Evolutionary conservation across 2,329 filamentous ascomycete species (phyloP), one percentile per base, ranked within the genome.

Genomic region (Rhinocladiella similis): DNA sequence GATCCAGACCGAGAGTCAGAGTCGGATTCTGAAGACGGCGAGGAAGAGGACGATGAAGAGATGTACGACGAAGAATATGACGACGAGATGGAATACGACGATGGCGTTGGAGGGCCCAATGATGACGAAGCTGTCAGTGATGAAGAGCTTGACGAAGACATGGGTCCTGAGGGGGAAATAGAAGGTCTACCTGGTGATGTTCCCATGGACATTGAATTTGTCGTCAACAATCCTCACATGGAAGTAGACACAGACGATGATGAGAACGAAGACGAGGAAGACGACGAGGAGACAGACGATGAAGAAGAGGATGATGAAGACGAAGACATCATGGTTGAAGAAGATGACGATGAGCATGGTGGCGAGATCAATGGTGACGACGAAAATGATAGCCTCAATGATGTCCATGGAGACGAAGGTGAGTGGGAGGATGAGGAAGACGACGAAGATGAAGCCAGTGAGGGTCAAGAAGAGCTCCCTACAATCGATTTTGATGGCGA

Each of bases 41-140:
- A 81, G 14, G 87, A 87, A 57, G 91, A 91, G 46, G 89, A 92
- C 54, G 90, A 93, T 65, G 63, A 64, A 33, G 91, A 94, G 66
- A 94, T 96, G 89, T 96, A 96, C 65, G 89, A 91, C 49, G 91
- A 94, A 58, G 90, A 92, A 53, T 90, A 90, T 57, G 93, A 91
- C 65, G 91, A 82, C 19, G 93, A 96, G 63, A 94, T 97, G 85
- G 90, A 95, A 53, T 96, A 95, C 66, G 91, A 94, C 43, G 89
- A 93, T 63, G 91, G 91, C 29, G 82, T 89, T 68, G 53, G 86
- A 0, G 83, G 82, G 62, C 43, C 43, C 20, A 89, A 93, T 67
- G 90, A 90, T 56, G 93, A 95, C 67, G 90, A 94, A 56, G 90
- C 95, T 57, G 81, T 89, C 60, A 90, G 94, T 56, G 89, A 90